Base-by-base conservation (phyloP, 1,139 yeast genomes). In the Saccharomyces hybrid region DNA sequence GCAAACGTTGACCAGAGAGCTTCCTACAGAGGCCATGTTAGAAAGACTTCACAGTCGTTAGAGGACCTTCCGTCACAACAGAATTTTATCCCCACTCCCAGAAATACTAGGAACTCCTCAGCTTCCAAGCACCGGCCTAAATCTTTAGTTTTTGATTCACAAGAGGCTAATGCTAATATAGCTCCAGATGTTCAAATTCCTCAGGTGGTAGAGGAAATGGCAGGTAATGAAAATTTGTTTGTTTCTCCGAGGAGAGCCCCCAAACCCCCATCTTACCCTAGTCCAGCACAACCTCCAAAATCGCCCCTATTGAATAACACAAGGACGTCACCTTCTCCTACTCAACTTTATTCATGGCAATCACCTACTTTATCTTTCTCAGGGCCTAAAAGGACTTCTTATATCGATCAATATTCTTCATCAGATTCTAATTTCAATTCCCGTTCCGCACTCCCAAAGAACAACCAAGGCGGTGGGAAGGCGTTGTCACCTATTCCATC, bases 191-290 rank as follows among this genome's bases (percentile, higher is more conserved):
- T 60, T 4, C 56, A 59, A 0, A 64, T 68, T 1, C 65, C 71
- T 27, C 56, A 63, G 57, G 51, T 57, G 11, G 56, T 55, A 8
- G 55, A 58, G 5, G 53, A 53, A 13, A 47, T 56, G 14, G 56
- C 51, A 13, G 49, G 50, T 16, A 56, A 58, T 50, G 58, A 56
- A 25, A 55, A 58, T 13, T 51, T 61, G 4, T 82, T 83, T 63
- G 66, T 74, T 32, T 82, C 88, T 0, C 88, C 88, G 26, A 74
- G 88, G 66, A 80, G 74, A 61, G 85, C 87, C 0, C 88, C 88
- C 1, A 76, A 75, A 53, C 84, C 85, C 5, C 85, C 85, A 2
- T 65, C 73, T 4, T 74, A 73, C 50, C 75, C 78, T 48, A 76
- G 78, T 49, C 82, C 83, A 1, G 75, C 76, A 0, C 71, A 62